Conservation (phyloP, 1,284 basidiomycete genomes). For the Phylloboletellus chloephorus region DNA sequence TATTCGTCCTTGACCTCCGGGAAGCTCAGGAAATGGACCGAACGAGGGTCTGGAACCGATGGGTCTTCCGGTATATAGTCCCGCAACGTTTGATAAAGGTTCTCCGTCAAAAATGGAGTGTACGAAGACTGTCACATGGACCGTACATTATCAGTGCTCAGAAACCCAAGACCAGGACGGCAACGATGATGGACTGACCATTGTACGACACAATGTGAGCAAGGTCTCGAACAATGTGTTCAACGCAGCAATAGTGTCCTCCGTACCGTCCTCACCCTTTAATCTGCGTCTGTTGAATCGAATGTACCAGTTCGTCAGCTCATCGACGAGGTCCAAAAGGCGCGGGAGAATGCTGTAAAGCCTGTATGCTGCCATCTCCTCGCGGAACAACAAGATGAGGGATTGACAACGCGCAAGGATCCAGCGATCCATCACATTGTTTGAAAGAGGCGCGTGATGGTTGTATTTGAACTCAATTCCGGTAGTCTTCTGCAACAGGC, state of each 20-base stretch:
- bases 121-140: conserved; percentile 75
- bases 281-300: conserved; percentile 95
- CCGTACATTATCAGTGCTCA: conserved; percentile 12
- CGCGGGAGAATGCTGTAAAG: conserved; percentile 99
- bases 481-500: conserved; percentile 80
- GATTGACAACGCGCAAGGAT: conserved; percentile 96
- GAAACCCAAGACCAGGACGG: conserved; percentile 2
- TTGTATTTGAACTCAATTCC: conserved; percentile 85
- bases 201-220: conserved; percentile 90
- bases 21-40: conserved; percentile 94
- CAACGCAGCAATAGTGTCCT: conserved; percentile 86
- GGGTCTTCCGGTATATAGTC: conserved; percentile 78
- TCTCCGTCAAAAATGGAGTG: conserved; percentile 97
- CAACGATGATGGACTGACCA: conserved; percentile 51
- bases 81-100: conserved; percentile 89
- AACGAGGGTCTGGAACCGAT: conserved; percentile 74
- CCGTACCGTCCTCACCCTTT: conserved; percentile 91
- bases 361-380: conserved; percentile 96
- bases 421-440: conserved; percentile 99
- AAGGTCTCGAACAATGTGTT: conserved; percentile 97
- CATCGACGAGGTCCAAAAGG: conserved; percentile 88
- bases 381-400: conserved; percentile 84
- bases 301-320: conserved; percentile 99
- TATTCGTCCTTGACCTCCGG: conserved; percentile 92
- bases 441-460: conserved; percentile 76